A percentile compares a stretch with the other conserved stretches of the same genome.
phyloP scores from a whole-genome alignment of 2,329 filamentous ascomycete species.

The Escovopsis sp. region DNA sequence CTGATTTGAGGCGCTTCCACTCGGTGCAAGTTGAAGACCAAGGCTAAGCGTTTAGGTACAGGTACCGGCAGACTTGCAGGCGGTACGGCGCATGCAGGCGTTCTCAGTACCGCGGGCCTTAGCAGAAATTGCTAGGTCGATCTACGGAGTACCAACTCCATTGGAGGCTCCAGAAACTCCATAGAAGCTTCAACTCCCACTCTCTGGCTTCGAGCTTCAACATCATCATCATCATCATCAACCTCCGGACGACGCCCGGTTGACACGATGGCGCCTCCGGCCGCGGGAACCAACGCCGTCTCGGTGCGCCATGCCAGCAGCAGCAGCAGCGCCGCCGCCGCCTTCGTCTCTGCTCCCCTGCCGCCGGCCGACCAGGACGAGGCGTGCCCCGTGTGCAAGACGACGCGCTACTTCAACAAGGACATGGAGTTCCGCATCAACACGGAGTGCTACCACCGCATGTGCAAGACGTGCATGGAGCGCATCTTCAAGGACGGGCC shows the following conservation, averaged over 20 bases:
- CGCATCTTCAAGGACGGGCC: slow-evolving; percentile 87
- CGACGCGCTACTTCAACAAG: slow-evolving; percentile 84
- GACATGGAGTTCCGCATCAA: slow-evolving; percentile 94
- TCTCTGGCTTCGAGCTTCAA: neutral
- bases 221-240: neutral
- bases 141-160: too few species aligned
- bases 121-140: too few species aligned
- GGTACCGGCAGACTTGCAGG: too few species aligned
- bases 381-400: slow-evolving; percentile 95
- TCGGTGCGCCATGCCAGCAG: slow-evolving; percentile 15
- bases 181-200: neutral
- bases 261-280: slow-evolving; percentile 14
- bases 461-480: slow-evolving; percentile 93
- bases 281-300: slow-evolving; percentile 10
- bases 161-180: too few species aligned
- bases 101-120: too few species aligned
- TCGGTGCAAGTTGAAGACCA: too few species aligned
- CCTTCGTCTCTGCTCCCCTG: slow-evolving; percentile 5
- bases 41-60: too few species aligned
- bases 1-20: too few species aligned
- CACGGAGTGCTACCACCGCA: slow-evolving; percentile 96
- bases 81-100: too few species aligned
- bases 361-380: slow-evolving; percentile 34
- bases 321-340: neutral
- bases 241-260: neutral